phyloP scores from a whole-genome alignment of 805 yeast genomes.

The Yarrowia keelungensis region DNA sequence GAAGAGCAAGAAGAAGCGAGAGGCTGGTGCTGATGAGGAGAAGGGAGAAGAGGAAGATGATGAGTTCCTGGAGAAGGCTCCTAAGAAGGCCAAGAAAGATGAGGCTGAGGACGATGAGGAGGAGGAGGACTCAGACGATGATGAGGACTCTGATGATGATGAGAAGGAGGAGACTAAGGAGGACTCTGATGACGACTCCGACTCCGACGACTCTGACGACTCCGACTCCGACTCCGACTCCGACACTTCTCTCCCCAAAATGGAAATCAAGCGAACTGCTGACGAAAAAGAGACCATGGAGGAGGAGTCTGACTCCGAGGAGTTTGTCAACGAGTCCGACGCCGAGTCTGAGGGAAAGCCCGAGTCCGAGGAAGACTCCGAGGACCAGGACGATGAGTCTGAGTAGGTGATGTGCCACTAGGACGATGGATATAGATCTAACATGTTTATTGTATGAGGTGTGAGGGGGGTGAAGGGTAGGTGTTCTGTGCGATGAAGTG shows the following conservation, averaged over 20 bases:
- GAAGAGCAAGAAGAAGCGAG: slow-evolving; percentile 40
- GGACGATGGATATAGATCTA: slow-evolving; percentile 3
- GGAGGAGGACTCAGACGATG: slow-evolving; percentile 14
- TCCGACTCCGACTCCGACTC: not conserved
- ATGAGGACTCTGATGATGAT: not conserved
- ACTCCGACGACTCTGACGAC: not conserved
- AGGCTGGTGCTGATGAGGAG: slow-evolving; percentile 28
- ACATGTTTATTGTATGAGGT: not conserved
- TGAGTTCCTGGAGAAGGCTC: slow-evolving; percentile 43
- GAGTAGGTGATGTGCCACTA: not conserved
- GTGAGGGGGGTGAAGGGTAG: too few relatives aligned
- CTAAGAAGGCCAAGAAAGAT: slow-evolving; percentile 44
- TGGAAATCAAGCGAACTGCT: not conserved
- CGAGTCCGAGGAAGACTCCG: slow-evolving; percentile 23
- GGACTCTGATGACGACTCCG: not conserved
- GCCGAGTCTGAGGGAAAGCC: slow-evolving; percentile 10
- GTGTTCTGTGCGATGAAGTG: too few relatives aligned
- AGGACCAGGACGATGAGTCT: slow-evolving; percentile 23
- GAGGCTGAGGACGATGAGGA: slow-evolving; percentile 51
- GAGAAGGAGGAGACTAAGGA: too few relatives aligned
- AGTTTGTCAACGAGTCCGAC: slow-evolving; percentile 7
- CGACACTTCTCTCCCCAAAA: not conserved
- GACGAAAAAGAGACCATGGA: not conserved
- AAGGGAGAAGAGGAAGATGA: slow-evolving; percentile 32
- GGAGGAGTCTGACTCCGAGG: slow-evolving; percentile 3